Percentiles rank a stretch among this genome's conserved stretches.
Evolutionary conservation across 2,329 filamentous ascomycete genomes (phyloP).

Genomic region (Pestalotiopsis sp.): DNA sequence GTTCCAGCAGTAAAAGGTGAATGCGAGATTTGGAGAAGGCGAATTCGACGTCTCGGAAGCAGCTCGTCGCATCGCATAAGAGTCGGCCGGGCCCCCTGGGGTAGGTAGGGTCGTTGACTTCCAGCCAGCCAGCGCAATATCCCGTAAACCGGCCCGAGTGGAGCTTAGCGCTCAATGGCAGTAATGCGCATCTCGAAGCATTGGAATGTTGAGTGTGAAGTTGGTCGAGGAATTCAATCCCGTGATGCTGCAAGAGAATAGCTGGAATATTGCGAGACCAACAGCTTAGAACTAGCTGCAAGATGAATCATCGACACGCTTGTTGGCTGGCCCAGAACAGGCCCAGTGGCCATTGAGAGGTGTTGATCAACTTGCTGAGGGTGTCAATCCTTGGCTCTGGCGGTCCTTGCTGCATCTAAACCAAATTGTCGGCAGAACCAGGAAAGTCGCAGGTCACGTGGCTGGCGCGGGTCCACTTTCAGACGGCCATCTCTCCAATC

Average conservation of each 20-base stretch:
- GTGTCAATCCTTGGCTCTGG: background rate
- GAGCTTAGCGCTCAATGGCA: background rate
- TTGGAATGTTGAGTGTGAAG: background rate
- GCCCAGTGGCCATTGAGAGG: background rate
- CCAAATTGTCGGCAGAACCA: background rate
- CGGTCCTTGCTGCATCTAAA: background rate
- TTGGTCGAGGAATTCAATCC: background rate
- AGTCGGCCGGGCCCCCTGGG: background rate
- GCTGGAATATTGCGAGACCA: too few species aligned
- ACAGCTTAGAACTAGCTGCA: background rate
- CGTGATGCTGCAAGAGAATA: background rate
- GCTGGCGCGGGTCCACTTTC: background rate
- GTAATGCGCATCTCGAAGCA: background rate
- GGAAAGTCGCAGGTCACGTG: background rate
- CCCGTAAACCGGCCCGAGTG: background rate
- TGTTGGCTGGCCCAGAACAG: background rate
- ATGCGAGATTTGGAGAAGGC: too few species aligned
- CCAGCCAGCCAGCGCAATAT: background rate
- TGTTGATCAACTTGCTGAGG: background rate
- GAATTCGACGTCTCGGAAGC: too few species aligned
- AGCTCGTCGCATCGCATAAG: too few species aligned
- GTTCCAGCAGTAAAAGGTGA: too few species aligned
- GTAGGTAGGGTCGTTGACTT: background rate
- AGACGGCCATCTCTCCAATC: background rate
- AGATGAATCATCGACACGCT: background rate